Evolutionary conservation across 139 green algal species (phyloP), one percentile per base, ranked within the genome.

Genomic region (Spirogloea muscicola): DNA sequence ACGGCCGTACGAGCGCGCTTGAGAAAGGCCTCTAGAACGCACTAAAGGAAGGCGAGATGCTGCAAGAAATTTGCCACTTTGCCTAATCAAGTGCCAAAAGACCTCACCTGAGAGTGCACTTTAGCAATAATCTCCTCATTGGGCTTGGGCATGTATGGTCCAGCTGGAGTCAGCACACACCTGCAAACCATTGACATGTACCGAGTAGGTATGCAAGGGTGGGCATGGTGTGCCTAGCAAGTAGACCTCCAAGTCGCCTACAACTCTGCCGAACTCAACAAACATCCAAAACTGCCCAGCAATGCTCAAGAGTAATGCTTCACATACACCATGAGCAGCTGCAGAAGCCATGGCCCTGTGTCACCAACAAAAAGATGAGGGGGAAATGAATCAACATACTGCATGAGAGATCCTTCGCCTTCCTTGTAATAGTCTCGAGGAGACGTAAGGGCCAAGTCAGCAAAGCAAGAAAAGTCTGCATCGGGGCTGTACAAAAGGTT

Each of bases 381-480:
- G 18, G 38, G 9, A 68, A 68, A 16, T 46, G 25, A 74, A 10
- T 94, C 89, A 63, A 97, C 92, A 79, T 85, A 94, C 87, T 97
- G 90, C 85, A 96, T 87, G n/a, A 97, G 85, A 27, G 85, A 92
- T 18, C 92, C 92, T 73, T 96, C 38, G 2, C 89, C 91, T 73
- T 92, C 83, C 73, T 87, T 89, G 89, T 90, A 97, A 85, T 98
- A 98, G 60, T 97, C 93, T 40, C 90, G 84, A 0, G 93, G 93
- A 25, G 27, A 55, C 2, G 72, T 72, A 21, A 98, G 83, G 38
- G 93, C 93, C 76, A 98, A 85, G 84, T 98, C 93, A 9, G 93
- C 93, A 82, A 98, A 98, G 88, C 93, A 98, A 39, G 73, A 89
- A 83, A 96, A 98, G 86, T 96, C 93, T 42, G 88, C 91, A 71